Conservation (phyloP, 306 rosid species). For the Vicia villosa region DNA sequence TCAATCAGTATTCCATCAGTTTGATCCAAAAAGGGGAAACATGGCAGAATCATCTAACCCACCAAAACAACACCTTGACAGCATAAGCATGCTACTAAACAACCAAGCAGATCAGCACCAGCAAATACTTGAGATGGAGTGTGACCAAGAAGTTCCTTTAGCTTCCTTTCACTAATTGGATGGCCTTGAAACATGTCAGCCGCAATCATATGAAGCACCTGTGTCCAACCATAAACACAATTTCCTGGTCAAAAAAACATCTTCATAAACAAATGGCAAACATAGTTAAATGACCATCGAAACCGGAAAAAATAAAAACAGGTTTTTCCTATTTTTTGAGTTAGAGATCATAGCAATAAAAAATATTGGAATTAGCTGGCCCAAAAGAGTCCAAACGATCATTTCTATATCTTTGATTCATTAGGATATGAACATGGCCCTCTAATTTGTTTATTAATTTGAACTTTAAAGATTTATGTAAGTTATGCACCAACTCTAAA, state of each 20-base stretch:
- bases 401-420: too few species aligned
- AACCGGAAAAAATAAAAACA: too few species aligned
- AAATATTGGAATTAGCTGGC: too few species aligned
- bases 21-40: conserved; percentile 29
- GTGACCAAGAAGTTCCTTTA: conserved; percentile 91
- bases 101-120: conserved; percentile 86
- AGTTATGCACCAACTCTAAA: too few species aligned
- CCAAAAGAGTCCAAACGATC: too few species aligned
- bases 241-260: neutral
- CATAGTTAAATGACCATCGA: conserved; percentile 1
- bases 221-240: conserved; percentile 27
- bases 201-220: conserved; percentile 91
- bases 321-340: too few species aligned
- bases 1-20: neutral
- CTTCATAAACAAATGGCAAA: conserved; percentile 8
- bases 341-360: too few species aligned
- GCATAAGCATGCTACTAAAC: conserved; percentile 66
- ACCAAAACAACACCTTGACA: conserved; percentile 58
- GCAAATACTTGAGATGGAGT: conserved; percentile 86
- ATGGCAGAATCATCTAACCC: conserved; percentile 30
- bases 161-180: conserved; percentile 86
- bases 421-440: too few species aligned
- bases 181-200: conserved; percentile 87
- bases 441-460: too few species aligned
- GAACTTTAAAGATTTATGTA: too few species aligned